Conservation (phyloP, 208 protist species). For the Plasmodiophora brassicae region DNA sequence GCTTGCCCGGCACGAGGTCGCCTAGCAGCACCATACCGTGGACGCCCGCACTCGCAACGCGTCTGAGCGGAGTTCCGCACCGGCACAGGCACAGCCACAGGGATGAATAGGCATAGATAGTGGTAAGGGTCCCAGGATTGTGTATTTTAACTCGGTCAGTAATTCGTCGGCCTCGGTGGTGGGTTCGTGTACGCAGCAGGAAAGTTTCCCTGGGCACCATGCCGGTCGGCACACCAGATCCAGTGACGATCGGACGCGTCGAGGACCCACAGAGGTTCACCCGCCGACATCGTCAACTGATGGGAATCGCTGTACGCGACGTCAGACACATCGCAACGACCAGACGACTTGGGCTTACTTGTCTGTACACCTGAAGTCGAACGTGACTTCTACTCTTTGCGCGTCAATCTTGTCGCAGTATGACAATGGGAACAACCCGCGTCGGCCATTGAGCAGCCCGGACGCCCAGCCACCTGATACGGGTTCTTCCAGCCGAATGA, state of each 20-base stretch:
- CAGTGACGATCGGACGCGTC: background rate
- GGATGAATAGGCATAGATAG: no score
- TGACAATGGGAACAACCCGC: background rate
- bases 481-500: slow-evolving; percentile 17
- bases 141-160: no score
- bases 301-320: background rate
- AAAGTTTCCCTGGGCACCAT: background rate
- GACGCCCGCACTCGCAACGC: no score
- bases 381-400: background rate
- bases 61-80: no score
- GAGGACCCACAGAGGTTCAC: background rate
- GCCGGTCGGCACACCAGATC: background rate
- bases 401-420: background rate
- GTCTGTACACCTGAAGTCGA: background rate
- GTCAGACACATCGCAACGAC: background rate
- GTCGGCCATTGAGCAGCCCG: background rate
- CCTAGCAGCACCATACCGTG: no score
- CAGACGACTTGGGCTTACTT: background rate
- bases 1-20: no score
- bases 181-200: background rate
- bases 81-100: no score
- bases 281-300: background rate
- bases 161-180: no score
- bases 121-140: no score
- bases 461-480: background rate